phyloP scores from a whole-genome alignment of 805 yeast genomes.

The Blastobotrys attinorum region DNA sequence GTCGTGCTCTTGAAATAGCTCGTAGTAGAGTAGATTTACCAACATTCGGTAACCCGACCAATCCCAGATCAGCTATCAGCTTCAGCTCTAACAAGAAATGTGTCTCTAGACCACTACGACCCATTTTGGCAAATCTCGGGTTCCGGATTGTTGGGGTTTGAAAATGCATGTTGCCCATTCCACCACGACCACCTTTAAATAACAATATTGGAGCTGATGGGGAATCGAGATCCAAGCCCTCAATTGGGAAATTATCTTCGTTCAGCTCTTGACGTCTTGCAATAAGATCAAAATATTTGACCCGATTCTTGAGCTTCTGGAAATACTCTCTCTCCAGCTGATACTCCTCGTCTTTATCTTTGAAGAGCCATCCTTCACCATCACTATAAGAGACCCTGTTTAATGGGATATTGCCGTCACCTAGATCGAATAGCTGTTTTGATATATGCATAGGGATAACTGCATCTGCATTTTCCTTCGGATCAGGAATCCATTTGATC shows the following conservation, averaged over 20 bases:
- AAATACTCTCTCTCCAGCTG: constrained; percentile 64
- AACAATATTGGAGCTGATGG: constrained; percentile 60
- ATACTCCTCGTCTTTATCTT: constrained; percentile 65
- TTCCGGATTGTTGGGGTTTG: constrained; percentile 74
- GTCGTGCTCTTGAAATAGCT: constrained; percentile 82
- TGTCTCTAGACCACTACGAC: constrained; percentile 61
- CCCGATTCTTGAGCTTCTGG: constrained; percentile 51
- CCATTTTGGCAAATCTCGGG: constrained; percentile 80
- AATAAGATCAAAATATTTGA: constrained; percentile 55
- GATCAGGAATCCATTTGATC: constrained; percentile 78
- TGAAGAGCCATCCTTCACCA: constrained; percentile 87
- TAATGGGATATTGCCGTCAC: constrained; percentile 27
- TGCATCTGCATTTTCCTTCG: constrained; percentile 28
- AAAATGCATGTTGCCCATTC: constrained; percentile 95
- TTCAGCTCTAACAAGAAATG: constrained; percentile 76
- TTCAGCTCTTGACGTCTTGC: constrained; percentile 48
- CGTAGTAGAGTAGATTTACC: constrained; percentile 87
- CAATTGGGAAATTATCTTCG: constrained; percentile 66
- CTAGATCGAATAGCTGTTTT: constrained; percentile 14
- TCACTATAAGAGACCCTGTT: constrained; percentile 51
- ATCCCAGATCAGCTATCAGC: constrained; percentile 83
- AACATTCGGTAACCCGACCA: constrained; percentile 94
- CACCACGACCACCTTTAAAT: constrained; percentile 84
- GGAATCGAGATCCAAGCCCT: constrained; percentile 67
- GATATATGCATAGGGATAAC: constrained; percentile 11